phyloP scores from a whole-genome alignment of 148 eudicot species.

The Persicaria tinctoria region DNA sequence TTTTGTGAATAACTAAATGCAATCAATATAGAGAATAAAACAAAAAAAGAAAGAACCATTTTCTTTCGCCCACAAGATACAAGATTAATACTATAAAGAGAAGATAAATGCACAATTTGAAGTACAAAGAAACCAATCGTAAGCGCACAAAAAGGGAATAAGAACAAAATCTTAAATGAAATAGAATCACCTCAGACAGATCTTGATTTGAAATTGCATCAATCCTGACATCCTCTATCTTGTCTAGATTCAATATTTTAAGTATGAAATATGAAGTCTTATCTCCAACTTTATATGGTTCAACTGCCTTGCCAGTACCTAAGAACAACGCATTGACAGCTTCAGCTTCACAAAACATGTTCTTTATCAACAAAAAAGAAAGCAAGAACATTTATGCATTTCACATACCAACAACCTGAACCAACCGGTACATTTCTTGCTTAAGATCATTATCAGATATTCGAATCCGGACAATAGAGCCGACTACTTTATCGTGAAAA shows the following conservation, averaged over 20 bases:
- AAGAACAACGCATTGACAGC: constrained; percentile 15
- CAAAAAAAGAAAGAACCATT: background rate
- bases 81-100: background rate
- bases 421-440: constrained; percentile 83
- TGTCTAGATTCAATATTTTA: constrained; percentile 73
- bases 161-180: background rate
- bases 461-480: constrained; percentile 81
- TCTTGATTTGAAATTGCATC: constrained; percentile 85
- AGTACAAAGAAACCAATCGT: background rate
- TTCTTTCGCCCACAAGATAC: background rate
- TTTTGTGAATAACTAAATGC: background rate
- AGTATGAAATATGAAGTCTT: constrained; percentile 57
- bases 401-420: constrained; percentile 72
- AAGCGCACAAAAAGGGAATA: background rate
- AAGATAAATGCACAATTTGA: background rate
- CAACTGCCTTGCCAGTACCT: constrained; percentile 44
- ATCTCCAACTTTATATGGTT: constrained; percentile 55
- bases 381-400: background rate
- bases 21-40: background rate
- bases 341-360: background rate
- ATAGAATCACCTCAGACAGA: constrained; percentile 71
- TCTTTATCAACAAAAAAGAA: background rate
- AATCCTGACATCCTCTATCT: constrained; percentile 63
- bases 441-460: constrained; percentile 66
- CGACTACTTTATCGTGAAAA: constrained; percentile 74